phyloP scores from a whole-genome alignment of 148 eudicot species.

The Mesembryanthemum crystallinum region DNA sequence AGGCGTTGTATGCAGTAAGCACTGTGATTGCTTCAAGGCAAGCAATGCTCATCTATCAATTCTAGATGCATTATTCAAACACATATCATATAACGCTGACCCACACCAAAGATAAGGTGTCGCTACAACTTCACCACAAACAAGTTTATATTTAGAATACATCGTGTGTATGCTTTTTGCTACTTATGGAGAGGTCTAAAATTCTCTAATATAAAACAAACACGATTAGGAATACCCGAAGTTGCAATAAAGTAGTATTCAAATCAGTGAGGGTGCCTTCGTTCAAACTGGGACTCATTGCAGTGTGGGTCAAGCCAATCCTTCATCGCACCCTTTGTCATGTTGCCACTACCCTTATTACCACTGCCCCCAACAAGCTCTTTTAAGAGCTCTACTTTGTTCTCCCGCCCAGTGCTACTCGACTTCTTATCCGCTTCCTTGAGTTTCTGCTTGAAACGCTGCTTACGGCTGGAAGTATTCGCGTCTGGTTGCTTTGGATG shows the following conservation, averaged over 20 bases:
- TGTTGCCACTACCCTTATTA: constrained; percentile 30
- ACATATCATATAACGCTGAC: too few relatives aligned
- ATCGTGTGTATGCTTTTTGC: background rate
- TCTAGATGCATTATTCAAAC: too few relatives aligned
- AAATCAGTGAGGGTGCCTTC: constrained; percentile 35
- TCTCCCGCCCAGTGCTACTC: constrained; percentile 66
- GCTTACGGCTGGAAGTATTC: constrained; percentile 61
- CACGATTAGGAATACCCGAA: background rate
- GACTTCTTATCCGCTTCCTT: constrained; percentile 77
- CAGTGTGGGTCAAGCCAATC: constrained; percentile 99
- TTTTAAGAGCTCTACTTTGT: constrained; percentile 68
- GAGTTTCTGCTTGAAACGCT: constrained; percentile 81
- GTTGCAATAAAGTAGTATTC: constrained; percentile 12
- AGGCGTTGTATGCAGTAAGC: too few relatives aligned
- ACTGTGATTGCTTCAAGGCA: too few relatives aligned
- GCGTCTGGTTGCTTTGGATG: constrained; percentile 66
- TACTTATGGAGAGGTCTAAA: background rate
- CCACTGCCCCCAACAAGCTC: constrained; percentile 74
- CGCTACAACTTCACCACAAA: background rate
- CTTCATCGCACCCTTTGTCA: constrained; percentile 53
- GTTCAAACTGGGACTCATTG: constrained; percentile 74
- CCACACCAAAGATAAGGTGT: background rate
- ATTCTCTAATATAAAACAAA: constrained; percentile 1
- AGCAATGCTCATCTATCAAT: background rate
- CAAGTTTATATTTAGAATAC: constrained; percentile 10